A percentile compares a stretch with the other conserved stretches of the same genome.
phyloP scores from a whole-genome alignment of 768 basidiomycete genomes.

The Psilocybe sp. region DNA sequence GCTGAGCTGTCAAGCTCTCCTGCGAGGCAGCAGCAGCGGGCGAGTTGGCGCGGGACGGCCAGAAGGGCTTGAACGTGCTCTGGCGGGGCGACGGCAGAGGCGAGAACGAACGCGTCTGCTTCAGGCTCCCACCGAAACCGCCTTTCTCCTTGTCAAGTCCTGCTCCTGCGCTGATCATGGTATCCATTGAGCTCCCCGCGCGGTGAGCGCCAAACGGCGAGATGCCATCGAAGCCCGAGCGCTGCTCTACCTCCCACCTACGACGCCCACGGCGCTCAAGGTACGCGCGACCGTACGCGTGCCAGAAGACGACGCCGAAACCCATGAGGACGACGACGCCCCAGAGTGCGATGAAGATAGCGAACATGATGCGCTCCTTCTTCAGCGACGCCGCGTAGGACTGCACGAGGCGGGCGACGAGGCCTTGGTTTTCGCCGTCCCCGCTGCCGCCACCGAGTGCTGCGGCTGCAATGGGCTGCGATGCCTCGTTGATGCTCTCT shows the following conservation, averaged over 20 bases:
- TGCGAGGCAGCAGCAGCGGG: conserved; percentile 4
- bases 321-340: conserved; percentile 80
- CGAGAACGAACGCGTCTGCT: conserved; percentile 35
- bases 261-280: conserved; percentile 45
- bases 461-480: conserved; percentile 78
- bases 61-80: conserved; percentile 32
- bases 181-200: neutral
- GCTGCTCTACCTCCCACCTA: conserved; percentile 52
- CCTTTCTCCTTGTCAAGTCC: conserved; percentile 9
- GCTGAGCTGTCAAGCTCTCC: neutral
- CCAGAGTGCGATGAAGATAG: conserved; percentile 83
- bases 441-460: conserved; percentile 57
- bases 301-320: conserved; percentile 66
- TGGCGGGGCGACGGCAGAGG: conserved; percentile 44
- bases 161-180: neutral
- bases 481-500: conserved; percentile 65
- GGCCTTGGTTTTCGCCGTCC: conserved; percentile 47
- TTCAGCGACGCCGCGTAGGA: conserved; percentile 70
- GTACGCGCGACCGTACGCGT: conserved; percentile 53
- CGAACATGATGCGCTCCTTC: conserved; percentile 83
- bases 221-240: conserved; percentile 44
- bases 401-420: conserved; percentile 71
- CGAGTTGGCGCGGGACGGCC: conserved; percentile 21
- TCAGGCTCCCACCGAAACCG: conserved; percentile 23
- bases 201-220: conserved; percentile 27